Base-by-base conservation (phyloP, 768 basidiomycete genomes). In the Naganishia onofrii region DNA sequence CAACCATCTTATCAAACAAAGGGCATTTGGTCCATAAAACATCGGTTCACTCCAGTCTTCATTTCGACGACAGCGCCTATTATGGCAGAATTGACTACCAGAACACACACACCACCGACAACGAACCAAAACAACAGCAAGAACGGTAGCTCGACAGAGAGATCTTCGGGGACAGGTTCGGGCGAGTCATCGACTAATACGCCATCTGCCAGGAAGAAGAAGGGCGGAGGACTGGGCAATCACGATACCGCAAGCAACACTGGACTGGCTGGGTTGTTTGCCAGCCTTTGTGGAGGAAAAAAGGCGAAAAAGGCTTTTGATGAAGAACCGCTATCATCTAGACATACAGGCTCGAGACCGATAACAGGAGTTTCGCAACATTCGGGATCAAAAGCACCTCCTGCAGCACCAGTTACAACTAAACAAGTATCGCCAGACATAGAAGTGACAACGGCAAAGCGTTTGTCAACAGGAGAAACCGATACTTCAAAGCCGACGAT, bases 151-250 rank as follows among this genome's bases (percentile, higher is more conserved):
- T 42, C 60, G 8, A 63, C 60, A 29, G 60, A 42, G 23, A 36
- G 60, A 44, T 63, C 60, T 42, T 63, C 60, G 42, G 60, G 60
- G 60, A 63, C 60, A 21, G 60, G 60, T 13, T 44, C 60, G 23
- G 42, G 48, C 48, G 48, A 42, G 23, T 44, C 60, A 17, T 63
- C 60, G 23, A 44, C 60, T 7, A 44, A 44, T 44, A 63, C 60
- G 23, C 60, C 60, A 8, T 42, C 60, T 17, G 38, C 60, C 15
- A 63, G 46, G 26, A 63, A 44, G 38, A 63, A 63, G 38, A 63
- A 63, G 42, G 38, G 60, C 12, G 60, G 60, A 42, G 60, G 60
- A n/a, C 10, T 28, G 28, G 57, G n/a, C 7, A 34, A 63, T 26
- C 36, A 63, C 15, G 60, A 44, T 17, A 34, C 36, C 26, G 60